phyloP scores from a whole-genome alignment of 345 rosid species.

The Cochlearia excelsa region DNA sequence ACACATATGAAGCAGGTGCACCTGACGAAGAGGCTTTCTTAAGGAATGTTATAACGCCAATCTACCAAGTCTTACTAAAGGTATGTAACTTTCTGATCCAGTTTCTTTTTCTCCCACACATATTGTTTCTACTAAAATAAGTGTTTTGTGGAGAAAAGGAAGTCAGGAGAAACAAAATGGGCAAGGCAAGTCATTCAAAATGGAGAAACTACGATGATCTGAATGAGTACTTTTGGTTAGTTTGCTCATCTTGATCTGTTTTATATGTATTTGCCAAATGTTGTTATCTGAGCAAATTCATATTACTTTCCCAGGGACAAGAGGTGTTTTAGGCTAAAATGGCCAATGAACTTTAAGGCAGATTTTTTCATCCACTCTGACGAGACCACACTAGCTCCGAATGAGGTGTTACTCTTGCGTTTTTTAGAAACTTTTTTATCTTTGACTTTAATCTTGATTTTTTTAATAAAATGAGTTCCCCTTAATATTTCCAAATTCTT shows the following conservation, averaged over 20 bases:
- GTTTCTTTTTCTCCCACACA: neutral
- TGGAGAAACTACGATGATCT: constrained; percentile 99
- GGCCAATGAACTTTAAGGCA: constrained; percentile 67
- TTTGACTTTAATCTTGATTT: neutral
- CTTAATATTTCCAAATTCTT: neutral
- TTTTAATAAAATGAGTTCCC: neutral
- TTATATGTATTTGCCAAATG: constrained; percentile 13
- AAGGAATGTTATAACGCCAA: constrained; percentile 70
- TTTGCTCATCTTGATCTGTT: constrained; percentile 21
- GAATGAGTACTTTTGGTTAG: constrained; percentile 96
- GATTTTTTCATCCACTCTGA: constrained; percentile 74
- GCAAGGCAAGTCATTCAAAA: constrained; percentile 89
- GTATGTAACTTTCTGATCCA: constrained; percentile 39
- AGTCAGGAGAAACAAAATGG: constrained; percentile 69
- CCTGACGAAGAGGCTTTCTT: constrained; percentile 79
- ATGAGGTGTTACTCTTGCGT: constrained; percentile 39
- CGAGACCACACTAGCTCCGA: constrained; percentile 29
- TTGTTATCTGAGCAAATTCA: constrained; percentile 21
- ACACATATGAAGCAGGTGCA: constrained; percentile 40
- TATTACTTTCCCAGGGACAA: constrained; percentile 51
- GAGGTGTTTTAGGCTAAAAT: constrained; percentile 58
- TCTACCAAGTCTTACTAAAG: constrained; percentile 67
- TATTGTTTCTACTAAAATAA: constrained; percentile 11
- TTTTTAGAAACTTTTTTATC: neutral
- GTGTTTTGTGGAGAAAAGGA: constrained; percentile 54